These are phyloP conservation scores for Gentiana dahurica DNA, from an alignment of 257 asterid genomes.

Conservation along the genomic window DNA sequence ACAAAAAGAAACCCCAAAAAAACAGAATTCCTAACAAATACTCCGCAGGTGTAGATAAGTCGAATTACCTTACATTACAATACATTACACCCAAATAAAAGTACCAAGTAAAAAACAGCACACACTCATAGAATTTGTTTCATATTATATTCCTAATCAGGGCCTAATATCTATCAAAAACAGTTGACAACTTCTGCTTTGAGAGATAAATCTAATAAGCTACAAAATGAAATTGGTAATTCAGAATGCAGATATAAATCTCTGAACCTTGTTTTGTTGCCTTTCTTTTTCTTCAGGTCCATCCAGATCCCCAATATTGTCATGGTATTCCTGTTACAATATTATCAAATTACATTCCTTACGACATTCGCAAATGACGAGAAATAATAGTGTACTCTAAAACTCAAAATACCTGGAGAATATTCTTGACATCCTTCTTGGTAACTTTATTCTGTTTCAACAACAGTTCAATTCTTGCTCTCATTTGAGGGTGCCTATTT, in stretches of 20 bases:
- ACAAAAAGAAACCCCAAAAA: too few relatives aligned
- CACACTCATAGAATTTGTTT: too few relatives aligned
- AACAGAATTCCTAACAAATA: too few relatives aligned
- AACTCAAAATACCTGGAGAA: constrained; percentile 58
- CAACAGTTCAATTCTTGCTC: constrained; percentile 78
- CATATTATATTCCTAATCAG: too few relatives aligned
- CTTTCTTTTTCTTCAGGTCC: constrained; percentile 99
- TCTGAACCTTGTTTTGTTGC: constrained; percentile 61
- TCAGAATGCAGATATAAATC: constrained; percentile 58
- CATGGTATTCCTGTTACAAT: constrained; percentile 64
- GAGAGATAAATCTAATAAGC: not conserved
- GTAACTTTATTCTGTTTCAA: constrained; percentile 84
- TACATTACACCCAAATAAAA: too few relatives aligned
- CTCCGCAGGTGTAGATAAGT: too few relatives aligned
- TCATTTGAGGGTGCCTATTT: constrained; percentile 70
- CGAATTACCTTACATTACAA: too few relatives aligned
- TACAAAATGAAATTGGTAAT: not conserved
- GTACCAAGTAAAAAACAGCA: too few relatives aligned
- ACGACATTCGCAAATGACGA: not conserved
- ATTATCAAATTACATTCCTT: too few relatives aligned
- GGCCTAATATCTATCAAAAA: too few relatives aligned
- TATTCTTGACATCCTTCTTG: constrained; percentile 66
- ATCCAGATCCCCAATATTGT: constrained; percentile 86
- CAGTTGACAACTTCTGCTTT: not conserved
- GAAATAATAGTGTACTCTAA: constrained; percentile 1